Evolutionary conservation across 495 filamentous ascomycete genomes (phyloP), one percentile per base, ranked within the genome.

Genomic region (Penicillium argentinense): DNA sequence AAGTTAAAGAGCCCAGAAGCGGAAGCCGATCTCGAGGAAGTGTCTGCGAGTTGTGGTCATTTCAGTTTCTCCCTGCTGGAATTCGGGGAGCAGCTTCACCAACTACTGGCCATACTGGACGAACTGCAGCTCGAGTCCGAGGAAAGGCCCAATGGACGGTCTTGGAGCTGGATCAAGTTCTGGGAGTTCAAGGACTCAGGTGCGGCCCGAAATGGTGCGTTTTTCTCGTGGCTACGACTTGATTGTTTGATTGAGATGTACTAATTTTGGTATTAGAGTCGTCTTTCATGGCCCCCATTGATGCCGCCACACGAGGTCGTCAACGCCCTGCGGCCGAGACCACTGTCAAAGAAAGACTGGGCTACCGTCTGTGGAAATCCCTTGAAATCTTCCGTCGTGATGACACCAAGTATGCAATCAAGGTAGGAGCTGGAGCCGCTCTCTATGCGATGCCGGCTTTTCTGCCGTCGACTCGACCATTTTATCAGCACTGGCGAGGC

Each of bases 21-120:
- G n/a, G 86, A 92, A 49, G 93, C 93, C 5, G 93, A 96, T 59
- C 86, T 95, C 39, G 93, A 98, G 63, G 93, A 98, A 65, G 90
- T 97, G 7, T 89, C 91, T 23, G 93, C 93, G 4, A 92, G 89
- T 33, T 98, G 93, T 57, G 91, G 92, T 3, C 89, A 97, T 60
- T 98, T 97, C 62, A 88, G 85, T 59, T 95, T 90, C 57, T 91
- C 87, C 14, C 72, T 98, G 19, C 77, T 91, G 45, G 85, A 89
- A 51, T 89, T 97, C 64, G 91, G 90, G 0, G 87, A 95, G 59
- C 89, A 96, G 60, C 85, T 95, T 74, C 79, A 87, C 45, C 79
- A 75, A 9, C 88, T 92, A 50, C 65, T 98, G n/a, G 75, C 86
- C 29, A 84, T 95, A 14, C 60, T 98, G 14, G 89, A 95, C 52